phyloP scores from a whole-genome alignment of 371 early-diverging fungal species.

The Mortierella polycephala region DNA sequence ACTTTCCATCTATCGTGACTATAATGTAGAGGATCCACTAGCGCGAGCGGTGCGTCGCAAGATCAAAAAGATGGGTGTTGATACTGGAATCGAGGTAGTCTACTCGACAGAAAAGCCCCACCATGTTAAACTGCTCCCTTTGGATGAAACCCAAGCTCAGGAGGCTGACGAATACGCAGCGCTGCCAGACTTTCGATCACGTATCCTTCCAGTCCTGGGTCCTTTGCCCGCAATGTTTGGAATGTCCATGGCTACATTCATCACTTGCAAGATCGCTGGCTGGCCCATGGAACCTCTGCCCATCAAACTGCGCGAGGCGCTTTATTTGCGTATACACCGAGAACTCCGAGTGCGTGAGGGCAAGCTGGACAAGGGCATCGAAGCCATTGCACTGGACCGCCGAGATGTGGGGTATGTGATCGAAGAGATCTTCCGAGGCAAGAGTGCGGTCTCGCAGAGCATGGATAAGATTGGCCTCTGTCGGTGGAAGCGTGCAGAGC shows the following conservation, averaged over 20 bases:
- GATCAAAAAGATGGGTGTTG: constrained; percentile 77
- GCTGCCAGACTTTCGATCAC: constrained; percentile 88
- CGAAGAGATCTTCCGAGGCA: constrained; percentile 91
- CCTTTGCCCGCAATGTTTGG: constrained; percentile 96
- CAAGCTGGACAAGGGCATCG: constrained; percentile 39
- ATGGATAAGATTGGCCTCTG: constrained; percentile 79
- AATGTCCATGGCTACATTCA: constrained; percentile 88
- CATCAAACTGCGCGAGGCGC: constrained; percentile 80
- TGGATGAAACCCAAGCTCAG: constrained; percentile 81
- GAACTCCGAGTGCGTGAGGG: constrained; percentile 78
- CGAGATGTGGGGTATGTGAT: constrained; percentile 85
- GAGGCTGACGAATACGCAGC: constrained; percentile 90
- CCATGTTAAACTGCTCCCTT: constrained; percentile 81
- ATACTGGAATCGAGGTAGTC: constrained; percentile 84
- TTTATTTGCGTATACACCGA: constrained; percentile 77
- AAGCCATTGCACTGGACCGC: constrained; percentile 67
- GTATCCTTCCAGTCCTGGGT: constrained; percentile 88
- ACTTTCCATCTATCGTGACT: too few species aligned
- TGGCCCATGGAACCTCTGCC: constrained; percentile 84
- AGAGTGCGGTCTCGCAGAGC: constrained; percentile 79
- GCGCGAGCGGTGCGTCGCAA: constrained; percentile 85
- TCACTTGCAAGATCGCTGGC: constrained; percentile 81
- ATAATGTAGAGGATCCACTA: constrained; percentile 86
- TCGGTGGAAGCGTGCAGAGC: constrained; percentile 80
- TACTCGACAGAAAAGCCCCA: constrained; percentile 94